Base-by-base conservation (phyloP, 768 basidiomycete species). In the Trametes punicea region DNA sequence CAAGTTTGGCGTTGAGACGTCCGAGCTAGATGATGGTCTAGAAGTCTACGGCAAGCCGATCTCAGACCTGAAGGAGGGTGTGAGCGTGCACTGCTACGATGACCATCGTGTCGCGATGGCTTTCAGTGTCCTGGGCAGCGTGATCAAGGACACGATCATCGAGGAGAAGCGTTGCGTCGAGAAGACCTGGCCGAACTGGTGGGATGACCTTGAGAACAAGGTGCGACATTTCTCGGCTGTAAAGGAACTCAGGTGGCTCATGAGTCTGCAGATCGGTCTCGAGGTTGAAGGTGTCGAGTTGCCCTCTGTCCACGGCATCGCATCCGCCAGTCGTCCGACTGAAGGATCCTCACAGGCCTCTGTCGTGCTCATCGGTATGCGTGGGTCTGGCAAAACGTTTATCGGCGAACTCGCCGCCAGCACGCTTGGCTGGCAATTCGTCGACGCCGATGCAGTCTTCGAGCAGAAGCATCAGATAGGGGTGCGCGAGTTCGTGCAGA, bases 181-280 rank as follows among this genome's bases (percentile, higher is more conserved):
- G 73, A 99, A 99, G 81, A 99, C 96, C 0, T 99, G 96, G 96
- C 97, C 97, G 0, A 95, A 94, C 68, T 99, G 95, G 93, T 99
- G 96, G 95, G 97, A 98, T 67, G 97, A 98, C 70, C 77, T 99
- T 23, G 83, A 91, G 68, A 94, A 92, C 75, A 97, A 97, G 83
- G 92, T 90, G 47, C 2, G 75, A 40, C n/a, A 9, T 42, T n/a
- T n/a, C n/a, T n/a, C n/a, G n/a, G n/a, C 38, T 34, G 27, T 41
- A 23, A 13, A 47, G 11, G 25, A 48, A 25, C 23, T 46, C 36
- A 46, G 36, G 33, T 25, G 15, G n/a, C 40, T 49, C n/a, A 56
- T 31, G 8, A 2, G 10, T 1, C 23, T 34, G 1, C 63, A 96
- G 93, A 93, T 98, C 50, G 96, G 96, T 10, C 79, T 98, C 56